Conservation (phyloP, 345 rosid genomes). For the Balakata baccata region DNA sequence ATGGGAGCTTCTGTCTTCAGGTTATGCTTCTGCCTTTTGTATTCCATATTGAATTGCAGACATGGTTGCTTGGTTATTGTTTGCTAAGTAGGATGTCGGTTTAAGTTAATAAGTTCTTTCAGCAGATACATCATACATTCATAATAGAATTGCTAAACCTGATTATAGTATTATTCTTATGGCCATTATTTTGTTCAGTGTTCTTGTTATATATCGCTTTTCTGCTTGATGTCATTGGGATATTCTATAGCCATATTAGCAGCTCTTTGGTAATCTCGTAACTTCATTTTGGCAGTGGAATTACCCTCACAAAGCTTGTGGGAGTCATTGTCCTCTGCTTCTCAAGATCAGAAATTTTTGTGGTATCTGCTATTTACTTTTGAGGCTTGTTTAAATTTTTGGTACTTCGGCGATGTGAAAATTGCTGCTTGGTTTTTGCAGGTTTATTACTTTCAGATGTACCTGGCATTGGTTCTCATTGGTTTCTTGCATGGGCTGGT, state of each 20-base stretch:
- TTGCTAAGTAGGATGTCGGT: not conserved
- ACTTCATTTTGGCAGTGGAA: conserved; percentile 55
- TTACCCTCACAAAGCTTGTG: conserved; percentile 82
- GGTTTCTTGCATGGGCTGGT: conserved; percentile 94
- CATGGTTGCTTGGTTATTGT: not conserved
- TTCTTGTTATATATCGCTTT: not conserved
- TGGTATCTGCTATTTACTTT: conserved; percentile 47
- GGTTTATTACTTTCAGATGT: conserved; percentile 97
- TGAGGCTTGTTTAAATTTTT: conserved; percentile 6
- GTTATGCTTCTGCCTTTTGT: not conserved
- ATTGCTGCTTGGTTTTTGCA: conserved; percentile 33
- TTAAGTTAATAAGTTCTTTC: not conserved
- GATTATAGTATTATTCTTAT: not conserved
- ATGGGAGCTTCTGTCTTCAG: conserved; percentile 31
- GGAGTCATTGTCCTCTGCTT: conserved; percentile 90
- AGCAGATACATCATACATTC: not conserved
- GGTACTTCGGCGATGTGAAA: not conserved
- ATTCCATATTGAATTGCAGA: not conserved
- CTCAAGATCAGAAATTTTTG: conserved; percentile 84
- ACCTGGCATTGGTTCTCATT: conserved; percentile 73
- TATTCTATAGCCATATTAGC: not conserved
- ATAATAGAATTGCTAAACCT: not conserved
- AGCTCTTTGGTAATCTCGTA: not conserved
- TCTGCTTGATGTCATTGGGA: not conserved
- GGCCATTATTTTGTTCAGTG: not conserved